Evolutionary conservation across 371 early-diverging fungal genomes (phyloP).

Genomic region (Umbelopsis sp.): DNA sequence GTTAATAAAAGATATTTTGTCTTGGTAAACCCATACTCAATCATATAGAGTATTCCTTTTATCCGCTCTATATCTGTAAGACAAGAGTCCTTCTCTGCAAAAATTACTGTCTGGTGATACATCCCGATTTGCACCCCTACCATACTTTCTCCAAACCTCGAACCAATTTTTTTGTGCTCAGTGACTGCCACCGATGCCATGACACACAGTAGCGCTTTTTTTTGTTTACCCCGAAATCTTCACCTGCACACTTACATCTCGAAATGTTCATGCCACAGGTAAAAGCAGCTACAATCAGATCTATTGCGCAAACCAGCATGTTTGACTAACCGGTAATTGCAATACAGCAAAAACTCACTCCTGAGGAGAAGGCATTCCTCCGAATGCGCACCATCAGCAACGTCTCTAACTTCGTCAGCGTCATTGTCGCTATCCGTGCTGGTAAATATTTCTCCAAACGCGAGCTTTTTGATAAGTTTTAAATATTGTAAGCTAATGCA

Average conservation of each 20-base stretch:
- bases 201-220: too few species aligned
- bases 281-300: conserved; percentile 5
- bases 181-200: not conserved
- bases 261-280: conserved; percentile 46
- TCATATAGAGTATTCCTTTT: too few species aligned
- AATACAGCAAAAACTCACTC: conserved; percentile 50
- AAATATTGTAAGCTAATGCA: not conserved
- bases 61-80: too few species aligned
- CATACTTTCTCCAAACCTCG: too few species aligned
- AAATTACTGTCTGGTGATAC: too few species aligned
- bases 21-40: too few species aligned
- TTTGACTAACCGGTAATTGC: conserved; percentile 16
- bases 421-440: conserved; percentile 50
- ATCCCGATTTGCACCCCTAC: too few species aligned
- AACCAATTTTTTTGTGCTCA: not conserved
- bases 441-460: conserved; percentile 34
- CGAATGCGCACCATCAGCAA: conserved; percentile 47
- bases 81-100: too few species aligned
- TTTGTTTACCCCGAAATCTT: too few species aligned
- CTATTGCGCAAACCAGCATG: not conserved
- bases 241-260: not conserved
- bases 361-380: conserved; percentile 53
- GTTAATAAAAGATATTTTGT: too few species aligned
- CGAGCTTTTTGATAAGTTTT: not conserved
- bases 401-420: conserved; percentile 47